Evolutionary conservation across 2,329 filamentous ascomycete species (phyloP), one percentile per base, ranked within the genome.

Genomic region (Aspergillus sojae): DNA sequence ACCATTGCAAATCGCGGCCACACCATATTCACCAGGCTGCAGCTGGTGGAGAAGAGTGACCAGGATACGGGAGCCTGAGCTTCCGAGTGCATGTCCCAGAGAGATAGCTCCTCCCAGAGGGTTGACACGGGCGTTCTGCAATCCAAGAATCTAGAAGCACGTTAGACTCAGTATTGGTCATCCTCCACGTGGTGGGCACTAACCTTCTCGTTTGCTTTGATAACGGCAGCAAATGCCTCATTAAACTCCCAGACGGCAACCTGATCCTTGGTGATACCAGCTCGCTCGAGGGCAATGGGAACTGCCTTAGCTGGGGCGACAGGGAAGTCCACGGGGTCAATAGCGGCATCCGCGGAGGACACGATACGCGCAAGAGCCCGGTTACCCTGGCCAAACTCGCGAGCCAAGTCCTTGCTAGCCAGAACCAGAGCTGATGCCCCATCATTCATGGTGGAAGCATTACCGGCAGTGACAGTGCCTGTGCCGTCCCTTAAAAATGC

Each of bases 221-320:
- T 95, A 34, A 97, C 94, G 5, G 92, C 92, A 32, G 95, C 94
- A 76, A 99, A 99, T 0, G 95, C 95, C 81, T 99, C 95, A 78
- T 99, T 99, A 80, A 99, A 97, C 78, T 98, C 95, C 94, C 95
- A 98, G 26, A 97, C 83, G 5, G 94, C 89, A 53, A 99, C 93
- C 78, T 98, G 91, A 54, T 96, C 91, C 80, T 94, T 93, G 68
- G 88, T 92, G 69, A 99, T 94, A 12, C 94, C 94, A 0, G 95
- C 95, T 62, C 94, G 87, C 79, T 93, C 87, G 57, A 99, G 84
- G 12, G 94, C 94, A 71, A 97, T 88, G 3, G 94, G 93, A 0
- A 98, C 94, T 5, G 94, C 94, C 79, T 96, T 94, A 45, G 95
- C 86, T 0, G 95, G 95, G 1, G 95, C 95, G 52, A 97, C 84